Base-by-base conservation (phyloP, 345 rosid genomes). In the Eucalyptus sideroxylon region DNA sequence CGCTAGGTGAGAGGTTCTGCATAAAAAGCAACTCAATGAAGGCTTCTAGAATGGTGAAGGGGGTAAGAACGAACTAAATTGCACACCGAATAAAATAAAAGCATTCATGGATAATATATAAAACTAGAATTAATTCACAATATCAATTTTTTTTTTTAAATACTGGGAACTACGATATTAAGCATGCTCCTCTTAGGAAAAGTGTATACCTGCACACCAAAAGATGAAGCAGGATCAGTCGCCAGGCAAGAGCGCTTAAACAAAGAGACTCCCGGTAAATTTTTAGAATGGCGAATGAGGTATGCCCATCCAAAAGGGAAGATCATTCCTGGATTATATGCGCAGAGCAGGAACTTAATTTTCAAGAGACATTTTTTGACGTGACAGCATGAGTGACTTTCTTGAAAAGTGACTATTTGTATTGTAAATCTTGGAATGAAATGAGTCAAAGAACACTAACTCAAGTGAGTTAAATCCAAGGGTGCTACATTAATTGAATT, bases 1-100 rank as follows among this genome's bases (percentile, higher is more conserved):
- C 6, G 2, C 14, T 5, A 11, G 13, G n/a, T 12, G 14, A 59
- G 2, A 59, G 3, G n/a, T 10, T 59, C 0, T 24, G 15, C 15
- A 11, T 5, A 26, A 59, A 59, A 59, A 59, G 16, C 2, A 27
- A 60, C 67, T 60, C 15, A 26, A 59, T 27, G 65, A 11, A 59
- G 30, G n/a, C 65, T 59, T 59, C n/a, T 1, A 59, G 0, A 26
- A 24, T 11, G 65, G n/a, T 26, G n/a, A 59, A 59, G 4, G 3
- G 3, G n/a, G 0, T 11, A 26, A 26, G n/a, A 59, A 26, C 0
- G 30, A 59, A 11, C 16, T 26, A 5, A 59, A 59, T 59, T 59
- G n/a, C n/a, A 59, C 5, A 55, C 27, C 5, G 2, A 19, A 53
- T 21, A 53, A 53, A 21, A 53, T 17, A 53, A 53, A 0, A 56